Base-by-base conservation (phyloP, 495 filamentous ascomycete species). In the Penicillium subrubescens region DNA sequence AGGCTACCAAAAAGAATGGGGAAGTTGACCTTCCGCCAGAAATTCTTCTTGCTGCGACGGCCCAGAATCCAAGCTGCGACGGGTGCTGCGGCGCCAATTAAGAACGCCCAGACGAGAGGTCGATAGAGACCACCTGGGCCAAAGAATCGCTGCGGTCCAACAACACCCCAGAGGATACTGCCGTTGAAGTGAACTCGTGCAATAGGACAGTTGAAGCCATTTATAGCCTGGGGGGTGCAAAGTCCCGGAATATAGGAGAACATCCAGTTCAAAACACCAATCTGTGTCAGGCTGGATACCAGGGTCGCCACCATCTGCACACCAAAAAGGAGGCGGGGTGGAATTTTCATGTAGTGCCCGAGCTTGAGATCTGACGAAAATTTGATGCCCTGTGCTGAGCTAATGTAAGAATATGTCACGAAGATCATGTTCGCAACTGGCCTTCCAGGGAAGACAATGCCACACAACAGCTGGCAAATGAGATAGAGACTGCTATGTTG, bases 301-400 rank as follows among this genome's bases (percentile, higher is more conserved):
- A 92, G 78, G 1, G 92, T 94, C 29, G 92, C 92, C 37, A 89
- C 81, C 81, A 95, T 89, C 67, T 96, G 93, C 5, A 94, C 90
- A 7, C 79, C 77, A 76, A 96, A 96, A 10, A 96, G 66, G 25
- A 76, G 74, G 14, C 90, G 87, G 0, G 92, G 92, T 19, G 93
- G 92, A 57, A 96, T 93, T 75, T 96, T 96, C 91, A 96, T 94
- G 73, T 96, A 96, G 71, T 94, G 90, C 33, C 93, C 93, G 0
- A 96, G 85, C 72, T 96, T 84, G 1, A 85, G 67, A 55, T 85
- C 83, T 25, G 75, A 73, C 15, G 76, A 76, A 57, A 81, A 86
- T 39, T 75, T 76, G 59, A 86, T 81, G 25, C 81, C 84, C 65
- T 86, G 84, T 8, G 77, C 77, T 17, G 81, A 75, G 21, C 82